phyloP scores from a whole-genome alignment of 768 basidiomycete genomes.

The Naganishia friedmannii region DNA sequence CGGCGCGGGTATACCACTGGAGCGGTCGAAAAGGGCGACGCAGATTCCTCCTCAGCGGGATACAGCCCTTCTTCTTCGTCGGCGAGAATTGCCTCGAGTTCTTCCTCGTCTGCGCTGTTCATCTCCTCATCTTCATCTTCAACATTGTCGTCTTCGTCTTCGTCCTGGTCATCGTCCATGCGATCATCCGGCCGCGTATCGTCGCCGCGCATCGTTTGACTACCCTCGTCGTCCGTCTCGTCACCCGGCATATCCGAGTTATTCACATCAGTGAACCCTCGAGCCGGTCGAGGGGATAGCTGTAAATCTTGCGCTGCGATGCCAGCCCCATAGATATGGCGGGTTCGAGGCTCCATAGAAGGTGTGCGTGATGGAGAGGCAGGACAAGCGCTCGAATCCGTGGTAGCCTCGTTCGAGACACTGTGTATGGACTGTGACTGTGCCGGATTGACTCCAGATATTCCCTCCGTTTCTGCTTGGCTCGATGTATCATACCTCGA shows the following conservation, averaged over 20 bases:
- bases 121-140: conserved; percentile 51
- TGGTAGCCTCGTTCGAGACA: background rate
- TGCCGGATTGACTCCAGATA: too few species aligned
- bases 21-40: conserved; percentile 42
- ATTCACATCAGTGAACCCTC: background rate
- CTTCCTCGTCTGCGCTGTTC: conserved; percentile 33
- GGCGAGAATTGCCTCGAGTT: conserved; percentile 48
- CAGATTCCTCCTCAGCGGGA: conserved; percentile 25
- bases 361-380: background rate
- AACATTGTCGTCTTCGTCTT: conserved; percentile 29
- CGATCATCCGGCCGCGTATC: conserved; percentile 26
- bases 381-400: background rate
- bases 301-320: conserved; percentile 25
- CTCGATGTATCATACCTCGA: background rate
- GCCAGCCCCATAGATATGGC: background rate
- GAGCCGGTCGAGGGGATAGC: background rate
- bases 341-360: background rate
- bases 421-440: too few species aligned
- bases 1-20: conserved; percentile 61
- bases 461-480: too few species aligned
- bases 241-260: background rate
- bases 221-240: conserved; percentile 15
- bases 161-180: conserved; percentile 34
- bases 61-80: conserved; percentile 36
- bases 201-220: conserved; percentile 7